Evolutionary conservation across 2,329 filamentous ascomycete species (phyloP).

Genomic region (Fusarium kyushuense): DNA sequence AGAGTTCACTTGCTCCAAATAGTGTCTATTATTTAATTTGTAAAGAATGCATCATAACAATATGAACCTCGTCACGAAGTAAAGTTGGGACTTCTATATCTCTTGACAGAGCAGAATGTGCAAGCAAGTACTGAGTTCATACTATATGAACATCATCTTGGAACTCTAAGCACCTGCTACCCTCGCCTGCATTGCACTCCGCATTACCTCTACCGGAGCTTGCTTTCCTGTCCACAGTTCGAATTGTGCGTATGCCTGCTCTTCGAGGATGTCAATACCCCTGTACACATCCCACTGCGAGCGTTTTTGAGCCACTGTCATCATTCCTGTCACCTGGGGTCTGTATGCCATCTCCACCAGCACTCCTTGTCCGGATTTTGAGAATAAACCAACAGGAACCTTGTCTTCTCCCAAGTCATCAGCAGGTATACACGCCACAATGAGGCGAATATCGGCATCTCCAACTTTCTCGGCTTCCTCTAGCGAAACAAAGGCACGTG

Average conservation of each 20-base stretch:
- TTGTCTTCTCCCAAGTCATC: not conserved
- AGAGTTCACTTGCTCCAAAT: too few species aligned
- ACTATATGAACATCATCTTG: too few species aligned
- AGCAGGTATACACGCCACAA: not conserved
- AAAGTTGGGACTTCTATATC: too few species aligned
- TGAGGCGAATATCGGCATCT: not conserved
- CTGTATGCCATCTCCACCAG: slow-evolving; percentile 15
- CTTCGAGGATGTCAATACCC: slow-evolving; percentile 2
- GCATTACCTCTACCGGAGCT: not conserved
- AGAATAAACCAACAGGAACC: not conserved
- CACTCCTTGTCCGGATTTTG: not conserved
- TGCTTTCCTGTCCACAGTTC: slow-evolving; percentile 2
- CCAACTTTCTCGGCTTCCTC: rapidly evolving
- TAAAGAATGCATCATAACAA: too few species aligned
- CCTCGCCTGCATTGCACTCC: not conserved
- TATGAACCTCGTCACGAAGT: too few species aligned
- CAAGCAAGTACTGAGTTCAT: too few species aligned
- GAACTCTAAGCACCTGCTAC: not conserved
- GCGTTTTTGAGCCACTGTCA: not conserved
- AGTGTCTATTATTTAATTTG: too few species aligned
- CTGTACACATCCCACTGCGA: not conserved
- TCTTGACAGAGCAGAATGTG: too few species aligned
- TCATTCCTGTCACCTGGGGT: slow-evolving; percentile 8
- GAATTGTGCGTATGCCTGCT: slow-evolving; percentile 16
- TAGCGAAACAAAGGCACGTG: not conserved